These are phyloP conservation scores for Scutellaria barbata DNA, from an alignment of 257 asterid species.

Conservation along the genomic window DNA sequence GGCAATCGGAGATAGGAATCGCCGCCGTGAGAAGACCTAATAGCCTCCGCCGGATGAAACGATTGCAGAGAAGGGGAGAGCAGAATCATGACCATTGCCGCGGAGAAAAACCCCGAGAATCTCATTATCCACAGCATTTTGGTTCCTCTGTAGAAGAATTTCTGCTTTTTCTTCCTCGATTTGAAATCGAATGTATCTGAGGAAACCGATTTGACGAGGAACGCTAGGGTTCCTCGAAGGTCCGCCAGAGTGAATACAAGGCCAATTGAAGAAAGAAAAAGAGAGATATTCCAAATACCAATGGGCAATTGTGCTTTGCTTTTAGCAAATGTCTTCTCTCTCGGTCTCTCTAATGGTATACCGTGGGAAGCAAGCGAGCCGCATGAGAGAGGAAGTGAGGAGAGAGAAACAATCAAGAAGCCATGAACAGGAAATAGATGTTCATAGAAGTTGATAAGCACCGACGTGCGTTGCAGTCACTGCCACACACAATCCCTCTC, in stretches of 20 bases:
- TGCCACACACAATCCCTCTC: constrained; percentile 29
- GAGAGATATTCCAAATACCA: constrained; percentile 34
- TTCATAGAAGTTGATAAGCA: constrained; percentile 33
- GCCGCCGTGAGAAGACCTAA: constrained; percentile 60
- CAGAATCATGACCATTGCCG: constrained; percentile 73
- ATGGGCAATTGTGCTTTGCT: constrained; percentile 47
- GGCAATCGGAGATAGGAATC: constrained; percentile 49
- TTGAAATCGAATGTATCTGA: constrained; percentile 37
- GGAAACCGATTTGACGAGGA: constrained; percentile 47
- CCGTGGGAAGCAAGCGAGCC: constrained; percentile 50
- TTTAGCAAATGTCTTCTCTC: constrained; percentile 24
- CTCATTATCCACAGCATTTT: constrained; percentile 79
- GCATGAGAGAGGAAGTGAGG: constrained; percentile 39
- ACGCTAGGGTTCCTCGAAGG: constrained; percentile 52
- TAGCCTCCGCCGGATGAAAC: constrained; percentile 95
- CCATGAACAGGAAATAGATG: constrained; percentile 31
- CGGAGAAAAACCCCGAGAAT: constrained; percentile 75
- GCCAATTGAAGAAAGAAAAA: not conserved
- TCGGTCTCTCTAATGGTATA: constrained; percentile 44
- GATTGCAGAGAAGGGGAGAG: constrained; percentile 85
- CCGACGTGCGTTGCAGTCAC: constrained; percentile 57
- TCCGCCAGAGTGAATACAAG: constrained; percentile 53
- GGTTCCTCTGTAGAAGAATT: constrained; percentile 32
- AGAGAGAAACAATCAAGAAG: constrained; percentile 29
- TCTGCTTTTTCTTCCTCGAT: constrained; percentile 39